Conservation (phyloP, 805 yeast genomes). For the Blastobotrys parvus region DNA sequence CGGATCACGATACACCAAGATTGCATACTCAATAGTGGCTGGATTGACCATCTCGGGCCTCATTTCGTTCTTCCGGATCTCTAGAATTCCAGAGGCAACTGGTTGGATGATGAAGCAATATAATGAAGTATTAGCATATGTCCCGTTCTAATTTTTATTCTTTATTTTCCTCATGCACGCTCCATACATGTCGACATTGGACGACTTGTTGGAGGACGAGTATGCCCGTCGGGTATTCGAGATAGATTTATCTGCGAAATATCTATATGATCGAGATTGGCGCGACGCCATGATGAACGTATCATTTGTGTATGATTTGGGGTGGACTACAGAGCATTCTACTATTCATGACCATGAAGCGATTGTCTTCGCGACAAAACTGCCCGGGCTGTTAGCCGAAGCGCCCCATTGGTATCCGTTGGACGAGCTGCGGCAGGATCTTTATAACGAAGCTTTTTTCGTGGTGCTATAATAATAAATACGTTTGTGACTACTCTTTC, state of each 20-base stretch:
- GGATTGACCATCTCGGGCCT: neutral
- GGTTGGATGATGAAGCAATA: constrained; percentile 18
- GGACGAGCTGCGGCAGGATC: neutral
- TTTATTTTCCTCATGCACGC: too few species aligned
- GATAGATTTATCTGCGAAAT: neutral
- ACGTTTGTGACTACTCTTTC: neutral
- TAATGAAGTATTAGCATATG: constrained; percentile 8
- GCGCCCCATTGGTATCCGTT: neutral
- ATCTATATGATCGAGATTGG: neutral
- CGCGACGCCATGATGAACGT: neutral
- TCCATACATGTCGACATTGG: too few species aligned
- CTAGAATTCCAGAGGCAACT: constrained; percentile 7
- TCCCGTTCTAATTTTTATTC: too few species aligned
- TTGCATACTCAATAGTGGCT: neutral
- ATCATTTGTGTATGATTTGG: neutral
- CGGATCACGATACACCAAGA: constrained; percentile 7
- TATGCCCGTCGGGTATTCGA: neutral
- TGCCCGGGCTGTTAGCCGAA: neutral
- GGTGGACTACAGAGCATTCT: too few species aligned
- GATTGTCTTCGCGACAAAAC: neutral
- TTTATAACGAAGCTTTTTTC: neutral
- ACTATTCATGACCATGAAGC: neutral
- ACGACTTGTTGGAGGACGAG: neutral
- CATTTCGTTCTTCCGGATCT: constrained; percentile 7
- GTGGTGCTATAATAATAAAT: neutral